Percentiles rank a stretch among this genome's conserved stretches.
These are phyloP conservation scores for Scedosporium aurantiacum DNA, from an alignment of 2,329 filamentous ascomycete genomes.

Conservation along the genomic window DNA sequence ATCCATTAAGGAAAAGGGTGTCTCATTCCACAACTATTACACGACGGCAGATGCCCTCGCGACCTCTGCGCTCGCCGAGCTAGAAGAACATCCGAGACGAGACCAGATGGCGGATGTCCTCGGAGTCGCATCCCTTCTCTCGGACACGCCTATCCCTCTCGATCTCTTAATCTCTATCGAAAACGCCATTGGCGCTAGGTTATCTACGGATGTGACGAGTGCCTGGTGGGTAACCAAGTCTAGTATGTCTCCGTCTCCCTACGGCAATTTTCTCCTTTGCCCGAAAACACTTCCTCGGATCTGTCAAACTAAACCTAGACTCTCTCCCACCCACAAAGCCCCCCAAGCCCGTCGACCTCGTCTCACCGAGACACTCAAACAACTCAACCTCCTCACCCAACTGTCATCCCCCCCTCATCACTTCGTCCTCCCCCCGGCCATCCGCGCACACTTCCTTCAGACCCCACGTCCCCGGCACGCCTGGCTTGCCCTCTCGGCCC, in stretches of 20 bases:
- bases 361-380: neutral
- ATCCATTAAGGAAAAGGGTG: neutral
- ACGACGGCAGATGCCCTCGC: neutral
- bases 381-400: neutral
- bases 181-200: neutral
- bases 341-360: neutral
- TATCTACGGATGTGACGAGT: neutral
- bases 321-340: neutral
- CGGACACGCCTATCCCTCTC: neutral
- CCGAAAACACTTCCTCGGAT: neutral
- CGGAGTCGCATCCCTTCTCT: neutral
- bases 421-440: neutral
- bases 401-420: neutral
- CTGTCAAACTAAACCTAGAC: neutral
- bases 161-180: conserved; percentile 5
- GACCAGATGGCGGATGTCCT: conserved; percentile 4
- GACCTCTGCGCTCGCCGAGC: neutral
- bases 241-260: neutral
- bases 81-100: conserved; percentile 2
- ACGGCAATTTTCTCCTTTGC: neutral
- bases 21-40: conserved; percentile 1
- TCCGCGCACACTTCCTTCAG: neutral
- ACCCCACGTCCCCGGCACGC: neutral
- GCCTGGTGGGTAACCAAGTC: conserved; percentile 3
- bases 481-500: conserved; percentile 5